Percentiles rank a stretch among this genome's conserved stretches.
Conservation (phyloP, 75 land plant species). For the Pinus taeda region DNA sequence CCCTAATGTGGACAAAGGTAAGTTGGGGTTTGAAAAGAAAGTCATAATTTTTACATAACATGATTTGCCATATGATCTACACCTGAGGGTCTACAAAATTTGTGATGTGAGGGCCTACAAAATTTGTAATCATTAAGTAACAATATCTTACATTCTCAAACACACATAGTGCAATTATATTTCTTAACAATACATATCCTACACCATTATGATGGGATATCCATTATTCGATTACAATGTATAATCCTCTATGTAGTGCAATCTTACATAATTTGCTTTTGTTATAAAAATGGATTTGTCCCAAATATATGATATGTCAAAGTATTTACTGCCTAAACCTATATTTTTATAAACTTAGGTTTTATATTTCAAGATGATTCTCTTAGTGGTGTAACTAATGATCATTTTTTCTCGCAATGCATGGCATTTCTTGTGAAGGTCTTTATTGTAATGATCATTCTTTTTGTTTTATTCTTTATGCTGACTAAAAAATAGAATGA, state of each 20-base stretch:
- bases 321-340: background rate
- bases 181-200: background rate
- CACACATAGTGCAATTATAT: background rate
- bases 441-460: background rate
- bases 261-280: background rate
- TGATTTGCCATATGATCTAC: too few relatives aligned
- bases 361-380: background rate
- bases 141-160: background rate
- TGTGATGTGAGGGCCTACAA: too few relatives aligned
- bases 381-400: background rate
- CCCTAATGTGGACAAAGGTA: too few relatives aligned
- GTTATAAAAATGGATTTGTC: background rate
- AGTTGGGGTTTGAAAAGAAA: too few relatives aligned
- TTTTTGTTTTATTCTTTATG: too few relatives aligned
- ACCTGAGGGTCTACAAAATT: too few relatives aligned
- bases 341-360: too few relatives aligned
- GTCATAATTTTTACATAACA: too few relatives aligned
- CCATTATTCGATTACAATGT: background rate
- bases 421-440: background rate
- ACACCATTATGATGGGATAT: background rate
- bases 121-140: background rate
- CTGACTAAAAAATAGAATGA: too few relatives aligned
- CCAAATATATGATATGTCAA: background rate
- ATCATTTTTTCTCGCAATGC: background rate
- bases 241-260: background rate